Evolutionary conservation across 306 rosid genomes (phyloP), one percentile per base, ranked within the genome.

Genomic region (Dalbergia cultrata): DNA sequence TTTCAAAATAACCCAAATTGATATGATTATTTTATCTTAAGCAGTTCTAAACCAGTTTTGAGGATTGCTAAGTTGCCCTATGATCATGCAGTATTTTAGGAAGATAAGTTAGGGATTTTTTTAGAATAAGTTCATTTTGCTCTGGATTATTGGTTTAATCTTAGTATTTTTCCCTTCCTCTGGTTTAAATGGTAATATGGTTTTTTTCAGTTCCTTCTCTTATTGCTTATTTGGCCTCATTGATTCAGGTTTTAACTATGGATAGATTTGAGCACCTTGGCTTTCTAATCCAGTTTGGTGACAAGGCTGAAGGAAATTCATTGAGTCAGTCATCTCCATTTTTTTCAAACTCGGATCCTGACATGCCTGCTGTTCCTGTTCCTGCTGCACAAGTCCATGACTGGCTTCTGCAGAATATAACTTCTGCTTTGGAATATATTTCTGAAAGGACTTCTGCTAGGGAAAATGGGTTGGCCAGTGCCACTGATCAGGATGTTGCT

Each of bases 281-380:
- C 69, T 90, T 96, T 89, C 90, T 96, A 44, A 62, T 96, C 86
- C 92, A 96, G 60, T 93, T 90, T 84, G 99, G 92, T 71, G 99
- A 93, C 35, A 93, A 90, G 79, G 99, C 79, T 61, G 97, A 86
- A 74, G 92, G 95, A 85, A 84, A 81, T 85, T 85, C 86, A 49
- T 83, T 96, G 81, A 88, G 98, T 84, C 97, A 96, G 73, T 77
- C 68, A 70, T 93, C 99, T 85, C 99, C 98, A 0, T 96, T 96
- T 87, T 96, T 96, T 53, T 97, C 99, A 11, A 96, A 96, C 78
- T 96, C 98, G 6, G 99, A 96, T 88, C 98, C 99, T 34, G 97
- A 92, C 83, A 96, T 96, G 99, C 99, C 99, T 64, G 99, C 97
- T 5, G 98, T 88, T 86, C 98, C 97, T 52, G 95, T 90, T 81